Base-by-base conservation (phyloP, 257 asterid species). In the Ocimum tenuiflorum region DNA sequence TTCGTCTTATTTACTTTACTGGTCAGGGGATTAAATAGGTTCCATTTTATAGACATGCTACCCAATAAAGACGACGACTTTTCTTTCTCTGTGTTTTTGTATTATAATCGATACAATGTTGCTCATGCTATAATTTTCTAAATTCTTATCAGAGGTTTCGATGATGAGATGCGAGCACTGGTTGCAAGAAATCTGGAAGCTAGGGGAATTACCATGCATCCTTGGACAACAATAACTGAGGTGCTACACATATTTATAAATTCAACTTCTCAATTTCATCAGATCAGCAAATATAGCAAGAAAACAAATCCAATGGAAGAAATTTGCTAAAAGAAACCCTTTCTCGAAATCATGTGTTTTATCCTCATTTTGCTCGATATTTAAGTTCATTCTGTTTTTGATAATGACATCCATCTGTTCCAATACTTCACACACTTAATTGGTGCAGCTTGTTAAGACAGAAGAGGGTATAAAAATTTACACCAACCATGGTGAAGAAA, bases 101-200 rank as follows among this genome's bases (percentile, higher is more conserved):
- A 46, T 64, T 39, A 13, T 43, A 62, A 47, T 47, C 39, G 9
- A 19, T 62, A 39, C 31, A 17, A 10, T 24, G 8, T 11, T 19
- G 61, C 61, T 56, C 63, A 19, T 46, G 49, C 22, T 17, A 55
- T 63, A 64, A 29, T 53, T 68, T 24, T 14, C 15, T 35, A 9
- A 11, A 29, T 45, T 67, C 55, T 54, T 53, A 20, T 70, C 58
- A 94, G 99, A 81, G 99, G 99, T 67, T 94, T 94, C 71, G 99
- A 94, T 69, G 89, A 90, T 14, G 99, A 94, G 75, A 88, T 94
- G 96, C 88, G 99, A 74, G 89, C 94, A 17, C 85, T 70, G 55
- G 96, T 94, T 74, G 95, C 97, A 24, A 88, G 92, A 77, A 90
- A 90, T 78, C 82, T 94, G 52, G 97, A 94, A 88, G 99, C 95